Conservation (phyloP, 768 basidiomycete species). For the Chalciporus chontae region DNA sequence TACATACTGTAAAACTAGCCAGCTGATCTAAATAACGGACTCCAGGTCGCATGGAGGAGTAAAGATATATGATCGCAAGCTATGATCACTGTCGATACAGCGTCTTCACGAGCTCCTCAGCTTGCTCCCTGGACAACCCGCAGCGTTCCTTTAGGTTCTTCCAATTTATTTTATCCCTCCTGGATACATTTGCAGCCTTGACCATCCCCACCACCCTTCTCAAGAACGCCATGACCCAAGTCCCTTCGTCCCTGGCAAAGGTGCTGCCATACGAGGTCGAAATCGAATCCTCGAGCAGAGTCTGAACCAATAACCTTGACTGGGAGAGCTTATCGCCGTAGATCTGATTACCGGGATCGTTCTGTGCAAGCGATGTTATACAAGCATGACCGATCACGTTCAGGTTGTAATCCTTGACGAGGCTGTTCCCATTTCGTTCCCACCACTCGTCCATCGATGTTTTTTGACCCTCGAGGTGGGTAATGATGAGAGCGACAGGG, state of each 20-base stretch:
- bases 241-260: constrained; percentile 12
- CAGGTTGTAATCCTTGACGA: constrained; percentile 5
- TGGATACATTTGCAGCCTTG: constrained; percentile 3
- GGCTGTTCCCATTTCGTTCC: constrained; percentile 1
- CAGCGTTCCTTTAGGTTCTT: constrained; percentile 15
- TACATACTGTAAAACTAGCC: background rate
- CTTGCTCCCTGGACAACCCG: constrained; percentile 17
- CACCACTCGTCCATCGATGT: constrained; percentile 23
- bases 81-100: constrained; percentile 1
- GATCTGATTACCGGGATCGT: background rate
- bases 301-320: constrained; percentile 15
- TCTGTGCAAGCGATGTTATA: constrained; percentile 19
- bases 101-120: constrained; percentile 13
- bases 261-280: constrained; percentile 16
- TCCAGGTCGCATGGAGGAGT: background rate
- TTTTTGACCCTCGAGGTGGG: constrained; percentile 27
- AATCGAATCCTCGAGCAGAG: constrained; percentile 22
- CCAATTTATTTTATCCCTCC: constrained; percentile 7
- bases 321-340: constrained; percentile 5
- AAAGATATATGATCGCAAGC: background rate
- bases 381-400: constrained; percentile 23
- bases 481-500: constrained; percentile 33
- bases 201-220: constrained; percentile 17
- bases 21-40: background rate
- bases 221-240: constrained; percentile 25